Evolutionary conservation across 1,139 yeast species (phyloP), one percentile per base, ranked within the genome.

Genomic region (Scheffersomyces quercinus): DNA sequence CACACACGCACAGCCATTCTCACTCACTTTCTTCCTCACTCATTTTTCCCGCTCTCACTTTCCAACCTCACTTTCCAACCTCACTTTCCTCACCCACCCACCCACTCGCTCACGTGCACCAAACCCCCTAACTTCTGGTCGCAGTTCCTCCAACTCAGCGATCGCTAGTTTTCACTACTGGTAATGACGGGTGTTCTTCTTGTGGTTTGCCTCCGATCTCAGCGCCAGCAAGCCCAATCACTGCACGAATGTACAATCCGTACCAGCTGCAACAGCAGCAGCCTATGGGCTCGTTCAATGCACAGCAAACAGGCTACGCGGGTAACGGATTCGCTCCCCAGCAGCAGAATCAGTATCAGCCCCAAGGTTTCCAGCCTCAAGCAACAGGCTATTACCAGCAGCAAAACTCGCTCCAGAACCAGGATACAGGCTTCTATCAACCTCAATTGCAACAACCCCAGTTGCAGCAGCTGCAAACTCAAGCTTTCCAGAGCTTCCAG

Each of bases 211-310:
- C 26, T 6, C 26, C 26, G 26, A 20, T 20, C 8, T 20, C 26
- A 20, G 8, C 26, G 8, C 26, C 26, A 6, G 8, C 26, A 20
- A 6, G 7, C 26, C 26, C 26, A 20, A 20, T 20, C 26, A 20
- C 26, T 2, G 26, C 26, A 5, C 26, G 26, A 20, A 73, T 74
- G 79, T 73, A 70, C 56, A 74, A 73, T 55, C 77, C 74, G 51
- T 72, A 72, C 54, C 77, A 71, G 50, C 55, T 50, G 49, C 62
- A 52, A 51, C 60, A 54, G 42, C 49, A 44, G 36, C 53, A 49
- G 41, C 51, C 48, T 28, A 55, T 48, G 45, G 62, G 46, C 37
- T 54, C 48, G 33, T 51, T 49, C 36, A 55, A 50, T 24, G 44
- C 50, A 6, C 56, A 50, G 29, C 50, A 44, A 31, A 40, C 53